Conservation (phyloP, 164 flowering plant species). For the Umbellularia californica region DNA sequence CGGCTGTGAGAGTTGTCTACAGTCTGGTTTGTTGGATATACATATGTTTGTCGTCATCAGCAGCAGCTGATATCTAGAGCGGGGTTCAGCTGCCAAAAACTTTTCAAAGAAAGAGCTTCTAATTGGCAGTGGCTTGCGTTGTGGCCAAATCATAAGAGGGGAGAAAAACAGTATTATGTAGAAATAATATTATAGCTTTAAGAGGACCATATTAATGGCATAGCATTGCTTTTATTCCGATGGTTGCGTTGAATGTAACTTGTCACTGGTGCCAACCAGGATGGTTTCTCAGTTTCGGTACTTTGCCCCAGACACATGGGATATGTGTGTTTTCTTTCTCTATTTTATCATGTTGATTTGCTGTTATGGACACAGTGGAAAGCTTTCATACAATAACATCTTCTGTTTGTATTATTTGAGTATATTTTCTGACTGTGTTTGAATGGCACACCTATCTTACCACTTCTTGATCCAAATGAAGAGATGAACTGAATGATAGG, state of each 20-base stretch:
- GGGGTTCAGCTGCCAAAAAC: neutral
- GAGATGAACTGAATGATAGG: too few relatives aligned
- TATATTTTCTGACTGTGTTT: too few relatives aligned
- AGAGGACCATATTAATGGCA: neutral
- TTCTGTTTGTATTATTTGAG: neutral
- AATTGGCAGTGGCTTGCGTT: neutral
- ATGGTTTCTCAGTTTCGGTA: neutral
- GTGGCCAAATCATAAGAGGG: neutral
- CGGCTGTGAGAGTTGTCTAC: neutral
- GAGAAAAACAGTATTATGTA: neutral
- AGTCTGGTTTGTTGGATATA: neutral
- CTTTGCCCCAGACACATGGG: neutral
- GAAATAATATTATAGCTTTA: neutral
- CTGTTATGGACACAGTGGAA: neutral
- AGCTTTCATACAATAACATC: neutral
- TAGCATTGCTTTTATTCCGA: neutral
- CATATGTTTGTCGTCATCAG: neutral
- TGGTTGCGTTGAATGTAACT: neutral
- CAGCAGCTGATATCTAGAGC: neutral
- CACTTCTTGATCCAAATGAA: too few relatives aligned
- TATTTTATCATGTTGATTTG: neutral
- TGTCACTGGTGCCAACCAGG: neutral
- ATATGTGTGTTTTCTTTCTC: neutral
- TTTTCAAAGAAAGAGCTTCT: neutral
- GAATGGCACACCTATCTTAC: too few relatives aligned